Base-by-base conservation (phyloP, 345 rosid genomes). In the Hibiscus syriacus region DNA sequence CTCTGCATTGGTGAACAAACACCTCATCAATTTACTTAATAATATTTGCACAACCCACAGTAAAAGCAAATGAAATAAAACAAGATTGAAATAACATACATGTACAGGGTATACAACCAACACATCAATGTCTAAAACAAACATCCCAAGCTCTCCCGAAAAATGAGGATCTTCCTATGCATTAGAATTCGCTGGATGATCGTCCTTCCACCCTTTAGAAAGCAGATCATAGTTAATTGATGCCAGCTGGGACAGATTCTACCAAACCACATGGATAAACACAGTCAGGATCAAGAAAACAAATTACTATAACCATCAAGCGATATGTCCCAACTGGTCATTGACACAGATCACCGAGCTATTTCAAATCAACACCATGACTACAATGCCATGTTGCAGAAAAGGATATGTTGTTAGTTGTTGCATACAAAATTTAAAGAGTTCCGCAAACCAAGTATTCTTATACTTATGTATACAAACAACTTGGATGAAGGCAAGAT, bases 171-270 rank as follows among this genome's bases (percentile, higher is more conserved):
- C 67, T 55, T 34, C 71, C 73, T 82, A 87, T 65, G 76, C 59
- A 64, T 74, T 79, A 27, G 86, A 74, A 66, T 85, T 83, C 52
- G 77, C 60, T 1, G 83, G 82, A 43, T 79, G 83, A 43, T 88
- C 93, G 30, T 94, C 99, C 84, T 90, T 95, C 88, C 81, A 92
- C 63, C 98, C 99, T 82, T 92, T 92, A 2, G 99, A 92, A n/a
- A n/a, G n/a, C n/a, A n/a, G n/a, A n/a, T n/a, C n/a, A n/a, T n/a
- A n/a, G n/a, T n/a, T n/a, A n/a, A 95, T 95, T 16, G 97, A 95
- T 62, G 98, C 99, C 27, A 92, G 89, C 87, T 92, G 92, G 41
- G 99, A 92, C 23, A 95, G 92, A 77, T 95, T 95, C 99, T 95
- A 77, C 72, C 57, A 74, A 14, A 72, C 32, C 77, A 64, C 38